A percentile compares a stretch with the other conserved stretches of the same genome.
Evolutionary conservation across 2,329 filamentous ascomycete genomes (phyloP).

Genomic region (Teratosphaeria pseudoeucalypti): DNA sequence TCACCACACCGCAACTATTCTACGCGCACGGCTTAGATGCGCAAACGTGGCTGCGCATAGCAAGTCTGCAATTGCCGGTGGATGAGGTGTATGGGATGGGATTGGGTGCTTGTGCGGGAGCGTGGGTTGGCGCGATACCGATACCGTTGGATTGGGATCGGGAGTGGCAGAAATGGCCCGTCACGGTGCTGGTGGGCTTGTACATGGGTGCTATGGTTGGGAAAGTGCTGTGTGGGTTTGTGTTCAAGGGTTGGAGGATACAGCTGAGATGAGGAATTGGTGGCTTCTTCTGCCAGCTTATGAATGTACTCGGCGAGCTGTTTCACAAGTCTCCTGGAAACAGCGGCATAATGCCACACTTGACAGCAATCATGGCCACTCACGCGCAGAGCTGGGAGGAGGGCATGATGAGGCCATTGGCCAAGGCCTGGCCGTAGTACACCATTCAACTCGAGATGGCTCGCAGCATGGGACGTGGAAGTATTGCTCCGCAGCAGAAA

Average conservation of each 20-base stretch:
- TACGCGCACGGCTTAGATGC: constrained; percentile 75
- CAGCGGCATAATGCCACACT: neutral
- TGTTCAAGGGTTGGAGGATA: constrained; percentile 37
- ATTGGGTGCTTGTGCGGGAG: constrained; percentile 67
- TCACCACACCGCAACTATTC: constrained; percentile 69
- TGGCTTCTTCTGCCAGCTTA: neutral
- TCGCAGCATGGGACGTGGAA: too few species aligned
- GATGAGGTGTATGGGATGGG: constrained; percentile 79
- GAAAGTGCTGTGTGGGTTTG: constrained; percentile 46
- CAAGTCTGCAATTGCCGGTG: constrained; percentile 59
- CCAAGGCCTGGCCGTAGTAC: too few species aligned
- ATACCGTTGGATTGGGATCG: constrained; percentile 97
- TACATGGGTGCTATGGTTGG: constrained; percentile 71
- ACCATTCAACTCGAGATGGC: too few species aligned
- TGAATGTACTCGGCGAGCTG: neutral
- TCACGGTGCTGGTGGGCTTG: constrained; percentile 75
- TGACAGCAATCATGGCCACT: too few species aligned
- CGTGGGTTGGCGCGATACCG: constrained; percentile 87
- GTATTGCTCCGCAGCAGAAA: too few species aligned
- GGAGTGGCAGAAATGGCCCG: constrained; percentile 98
- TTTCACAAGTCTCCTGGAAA: neutral
- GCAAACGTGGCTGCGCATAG: constrained; percentile 57
- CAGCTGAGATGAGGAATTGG: constrained; percentile 15
- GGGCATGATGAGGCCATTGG: too few species aligned
- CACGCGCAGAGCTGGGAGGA: too few species aligned